Percentiles rank a stretch among this genome's conserved stretches.
These are phyloP conservation scores for Casuarina equisetifolia DNA, from an alignment of 306 rosid genomes.

Conservation along the genomic window DNA sequence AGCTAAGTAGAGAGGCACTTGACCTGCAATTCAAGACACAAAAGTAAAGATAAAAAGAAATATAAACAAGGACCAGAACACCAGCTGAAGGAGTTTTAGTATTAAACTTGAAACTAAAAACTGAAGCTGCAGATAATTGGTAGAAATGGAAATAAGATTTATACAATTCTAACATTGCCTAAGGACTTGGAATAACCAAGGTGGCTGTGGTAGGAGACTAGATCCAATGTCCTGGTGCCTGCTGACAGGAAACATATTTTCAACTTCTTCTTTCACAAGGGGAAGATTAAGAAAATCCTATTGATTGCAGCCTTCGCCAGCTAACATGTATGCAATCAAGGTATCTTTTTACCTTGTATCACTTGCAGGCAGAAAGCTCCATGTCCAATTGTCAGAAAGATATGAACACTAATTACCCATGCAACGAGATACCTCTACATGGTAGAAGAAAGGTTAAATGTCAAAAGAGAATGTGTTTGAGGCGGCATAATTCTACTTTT, in stretches of 20 bases:
- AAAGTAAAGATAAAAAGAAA: neutral
- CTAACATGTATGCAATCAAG: neutral
- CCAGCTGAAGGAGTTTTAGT: neutral
- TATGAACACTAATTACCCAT: neutral
- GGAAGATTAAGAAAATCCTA: too few relatives aligned
- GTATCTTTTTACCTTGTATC: neutral
- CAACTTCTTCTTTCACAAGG: too few relatives aligned
- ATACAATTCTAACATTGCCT: neutral
- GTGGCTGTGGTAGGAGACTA: too few relatives aligned
- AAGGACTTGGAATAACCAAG: neutral
- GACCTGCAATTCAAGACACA: constrained; percentile 50
- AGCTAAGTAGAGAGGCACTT: constrained; percentile 72
- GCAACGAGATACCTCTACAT: neutral
- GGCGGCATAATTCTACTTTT: neutral
- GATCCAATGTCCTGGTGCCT: too few relatives aligned
- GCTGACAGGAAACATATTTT: too few relatives aligned
- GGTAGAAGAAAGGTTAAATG: neutral
- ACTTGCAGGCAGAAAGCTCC: neutral
- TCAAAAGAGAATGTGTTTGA: neutral
- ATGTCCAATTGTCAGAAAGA: neutral
- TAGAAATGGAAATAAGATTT: neutral
- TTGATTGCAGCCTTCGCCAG: too few relatives aligned
- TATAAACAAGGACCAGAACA: neutral
- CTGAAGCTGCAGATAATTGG: neutral
- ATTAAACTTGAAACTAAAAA: neutral